Conservation (phyloP, 768 basidiomycete species). For the Trametes gibbosa region DNA sequence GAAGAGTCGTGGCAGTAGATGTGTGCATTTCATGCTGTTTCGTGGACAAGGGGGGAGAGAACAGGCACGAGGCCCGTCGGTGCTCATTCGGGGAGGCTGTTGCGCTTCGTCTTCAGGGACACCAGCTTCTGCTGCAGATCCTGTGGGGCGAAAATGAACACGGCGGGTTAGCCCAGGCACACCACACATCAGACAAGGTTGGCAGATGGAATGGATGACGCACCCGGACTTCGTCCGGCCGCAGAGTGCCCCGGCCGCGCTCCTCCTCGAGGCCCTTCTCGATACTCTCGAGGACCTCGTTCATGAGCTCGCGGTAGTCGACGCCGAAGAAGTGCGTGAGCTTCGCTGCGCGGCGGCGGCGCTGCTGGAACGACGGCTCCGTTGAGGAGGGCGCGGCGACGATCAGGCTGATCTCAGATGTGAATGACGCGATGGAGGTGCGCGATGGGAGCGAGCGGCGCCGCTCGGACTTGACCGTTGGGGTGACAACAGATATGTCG, state of each 20-base stretch:
- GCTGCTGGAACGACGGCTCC: constrained; percentile 60
- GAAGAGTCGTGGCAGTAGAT: neutral
- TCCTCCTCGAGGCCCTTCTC: constrained; percentile 76
- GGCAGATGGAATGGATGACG: constrained; percentile 16
- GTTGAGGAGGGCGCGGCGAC: constrained; percentile 31
- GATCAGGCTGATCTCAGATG: constrained; percentile 46
- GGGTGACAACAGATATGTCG: constrained; percentile 8
- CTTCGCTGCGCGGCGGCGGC: constrained; percentile 76
- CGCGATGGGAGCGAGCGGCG: constrained; percentile 67
- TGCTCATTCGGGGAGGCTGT: constrained; percentile 23
- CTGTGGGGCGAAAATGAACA: constrained; percentile 15
- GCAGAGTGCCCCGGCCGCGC: constrained; percentile 56
- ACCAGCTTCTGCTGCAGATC: constrained; percentile 48
- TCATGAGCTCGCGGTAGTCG: constrained; percentile 74
- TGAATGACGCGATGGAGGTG: constrained; percentile 58
- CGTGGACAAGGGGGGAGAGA: no score
- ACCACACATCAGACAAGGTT: constrained; percentile 2
- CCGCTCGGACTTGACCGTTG: constrained; percentile 50
- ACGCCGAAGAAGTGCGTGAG: constrained; percentile 87
- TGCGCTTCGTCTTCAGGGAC: constrained; percentile 53
- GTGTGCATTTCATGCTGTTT: neutral
- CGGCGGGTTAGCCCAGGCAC: constrained; percentile 1
- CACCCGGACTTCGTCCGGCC: constrained; percentile 72
- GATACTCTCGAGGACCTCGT: constrained; percentile 77
- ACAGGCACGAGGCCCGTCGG: no score